phyloP scores from a whole-genome alignment of 106 monocot genomes.

The Dendrobium chrysotoxum region DNA sequence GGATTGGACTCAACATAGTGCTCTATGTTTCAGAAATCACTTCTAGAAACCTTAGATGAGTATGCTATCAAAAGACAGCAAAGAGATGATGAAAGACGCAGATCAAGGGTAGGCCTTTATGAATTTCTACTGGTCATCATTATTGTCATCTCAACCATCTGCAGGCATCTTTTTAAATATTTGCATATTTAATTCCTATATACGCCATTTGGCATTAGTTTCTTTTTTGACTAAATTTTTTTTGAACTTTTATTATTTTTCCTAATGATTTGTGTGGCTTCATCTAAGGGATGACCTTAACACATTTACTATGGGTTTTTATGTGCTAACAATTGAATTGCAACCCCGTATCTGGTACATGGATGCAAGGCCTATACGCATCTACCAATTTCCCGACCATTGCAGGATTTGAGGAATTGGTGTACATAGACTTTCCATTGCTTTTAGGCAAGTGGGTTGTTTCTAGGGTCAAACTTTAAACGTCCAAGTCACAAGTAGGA shows the following conservation, averaged over 20 bases:
- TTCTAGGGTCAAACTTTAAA: no score
- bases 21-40: constrained; percentile 24
- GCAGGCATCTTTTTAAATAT: background rate
- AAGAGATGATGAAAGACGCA: constrained; percentile 79
- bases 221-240: background rate
- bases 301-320: background rate
- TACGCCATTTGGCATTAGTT: background rate
- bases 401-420: no score
- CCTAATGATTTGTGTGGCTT: no score
- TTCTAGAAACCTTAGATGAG: constrained; percentile 56
- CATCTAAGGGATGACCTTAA: no score
- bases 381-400: no score
- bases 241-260: background rate
- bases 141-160: background rate
- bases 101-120: constrained; percentile 47
- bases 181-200: background rate
- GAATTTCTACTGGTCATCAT: background rate
- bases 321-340: background rate
- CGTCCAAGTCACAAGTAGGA: no score
- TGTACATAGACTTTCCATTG: no score
- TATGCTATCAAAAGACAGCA: constrained; percentile 44
- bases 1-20: background rate
- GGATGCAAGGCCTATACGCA: no score
- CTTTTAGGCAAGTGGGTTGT: no score
- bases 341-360: no score